Percentiles rank a stretch among this genome's conserved stretches.
Evolutionary conservation across 2,329 filamentous ascomycete genomes (phyloP).

Genomic region (Sclerotiophoma versabilis): DNA sequence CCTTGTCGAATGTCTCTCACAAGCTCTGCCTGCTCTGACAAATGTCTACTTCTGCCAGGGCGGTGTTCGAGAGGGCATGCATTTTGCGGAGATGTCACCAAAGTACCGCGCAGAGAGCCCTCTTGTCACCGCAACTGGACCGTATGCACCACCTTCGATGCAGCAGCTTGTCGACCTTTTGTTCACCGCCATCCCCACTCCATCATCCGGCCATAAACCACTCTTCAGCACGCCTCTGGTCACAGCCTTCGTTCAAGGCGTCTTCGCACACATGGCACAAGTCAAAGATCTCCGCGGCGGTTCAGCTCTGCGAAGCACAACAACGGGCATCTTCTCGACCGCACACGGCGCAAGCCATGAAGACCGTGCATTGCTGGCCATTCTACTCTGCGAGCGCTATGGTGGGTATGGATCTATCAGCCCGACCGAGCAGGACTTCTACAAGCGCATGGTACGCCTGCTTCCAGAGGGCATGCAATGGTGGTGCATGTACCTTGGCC

Average conservation of each 20-base stretch:
- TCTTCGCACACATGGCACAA: slow-evolving; percentile 58
- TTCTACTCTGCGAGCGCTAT: slow-evolving; percentile 78
- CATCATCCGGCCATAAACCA: slow-evolving; percentile 39
- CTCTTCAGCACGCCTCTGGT: slow-evolving; percentile 58
- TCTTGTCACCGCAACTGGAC: slow-evolving; percentile 66
- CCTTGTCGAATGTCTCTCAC: slow-evolving; percentile 76
- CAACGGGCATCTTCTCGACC: slow-evolving; percentile 70
- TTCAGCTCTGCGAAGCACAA: slow-evolving; percentile 74
- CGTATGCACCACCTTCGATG: slow-evolving; percentile 59
- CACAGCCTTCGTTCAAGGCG: slow-evolving; percentile 64
- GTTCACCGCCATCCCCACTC: slow-evolving; percentile 52
- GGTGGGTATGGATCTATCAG: slow-evolving; percentile 64
- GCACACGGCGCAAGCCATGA: slow-evolving; percentile 78
- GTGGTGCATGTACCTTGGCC: slow-evolving; percentile 71
- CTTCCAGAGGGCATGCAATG: slow-evolving; percentile 64
- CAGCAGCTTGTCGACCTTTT: slow-evolving; percentile 59
- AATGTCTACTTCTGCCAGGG: slow-evolving; percentile 84
- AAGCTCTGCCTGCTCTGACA: slow-evolving; percentile 71
- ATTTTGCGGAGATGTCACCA: slow-evolving; percentile 73
- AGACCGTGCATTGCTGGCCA: slow-evolving; percentile 72
- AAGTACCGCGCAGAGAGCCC: slow-evolving; percentile 70
- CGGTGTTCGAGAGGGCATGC: slow-evolving; percentile 82
- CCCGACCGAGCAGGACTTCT: slow-evolving; percentile 64
- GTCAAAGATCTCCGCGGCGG: slow-evolving; percentile 62
- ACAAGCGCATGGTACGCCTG: slow-evolving; percentile 60